phyloP scores from a whole-genome alignment of 2,329 filamentous ascomycete genomes.

The Alternaria arborescens region DNA sequence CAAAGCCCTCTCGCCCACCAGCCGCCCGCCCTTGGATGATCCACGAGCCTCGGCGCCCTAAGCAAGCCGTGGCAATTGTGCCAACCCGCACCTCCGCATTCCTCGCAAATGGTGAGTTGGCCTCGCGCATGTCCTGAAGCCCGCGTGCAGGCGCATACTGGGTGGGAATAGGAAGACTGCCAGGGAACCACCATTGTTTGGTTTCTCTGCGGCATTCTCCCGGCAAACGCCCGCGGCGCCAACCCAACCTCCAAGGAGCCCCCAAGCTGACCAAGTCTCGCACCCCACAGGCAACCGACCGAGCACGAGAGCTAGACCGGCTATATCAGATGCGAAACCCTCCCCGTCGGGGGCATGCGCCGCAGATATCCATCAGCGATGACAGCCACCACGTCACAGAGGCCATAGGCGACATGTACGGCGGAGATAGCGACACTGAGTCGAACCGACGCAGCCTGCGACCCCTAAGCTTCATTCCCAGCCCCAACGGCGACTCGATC shows the following conservation, averaged over 20 bases:
- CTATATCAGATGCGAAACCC: conserved; percentile 62
- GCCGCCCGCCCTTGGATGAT: conserved; percentile 22
- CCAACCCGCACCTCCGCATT: conserved; percentile 26
- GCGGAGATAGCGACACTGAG: conserved; percentile 74
- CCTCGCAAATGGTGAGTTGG: conserved; percentile 36
- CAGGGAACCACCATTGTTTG: not conserved
- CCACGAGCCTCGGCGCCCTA: conserved; percentile 16
- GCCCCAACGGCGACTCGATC: conserved; percentile 61
- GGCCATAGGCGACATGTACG: conserved; percentile 90
- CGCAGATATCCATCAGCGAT: conserved; percentile 79
- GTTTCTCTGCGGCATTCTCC: conserved; percentile 11
- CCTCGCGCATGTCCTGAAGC: not conserved
- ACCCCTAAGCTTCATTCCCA: conserved; percentile 77
- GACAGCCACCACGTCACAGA: conserved; percentile 94
- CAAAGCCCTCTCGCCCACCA: conserved; percentile 9
- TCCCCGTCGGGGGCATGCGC: conserved; percentile 64
- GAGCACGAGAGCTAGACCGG: conserved; percentile 57
- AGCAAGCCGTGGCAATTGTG: conserved; percentile 30
- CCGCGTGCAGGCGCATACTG: not conserved
- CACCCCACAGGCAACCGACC: conserved; percentile 47
- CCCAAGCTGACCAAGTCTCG: conserved; percentile 39
- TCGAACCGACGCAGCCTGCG: conserved; percentile 64
- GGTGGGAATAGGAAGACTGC: not conserved
- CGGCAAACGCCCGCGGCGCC: conserved; percentile 17
- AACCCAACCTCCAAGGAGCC: conserved; percentile 5